A percentile compares a stretch with the other conserved stretches of the same genome.
These are phyloP conservation scores for Pichia cactophila DNA, from an alignment of 1,139 yeast species.

Conservation along the genomic window DNA sequence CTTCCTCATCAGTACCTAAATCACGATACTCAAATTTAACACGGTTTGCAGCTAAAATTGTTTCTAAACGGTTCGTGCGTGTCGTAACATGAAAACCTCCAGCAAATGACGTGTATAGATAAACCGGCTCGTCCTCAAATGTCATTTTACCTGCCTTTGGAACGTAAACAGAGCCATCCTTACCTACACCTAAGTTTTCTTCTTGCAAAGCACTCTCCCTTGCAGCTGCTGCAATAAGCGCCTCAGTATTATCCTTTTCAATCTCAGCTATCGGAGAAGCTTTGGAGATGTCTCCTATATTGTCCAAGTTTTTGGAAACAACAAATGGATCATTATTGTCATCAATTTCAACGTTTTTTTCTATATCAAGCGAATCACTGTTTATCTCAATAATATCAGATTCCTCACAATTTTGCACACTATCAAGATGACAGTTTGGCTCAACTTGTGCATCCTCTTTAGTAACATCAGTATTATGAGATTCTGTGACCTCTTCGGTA, in stretches of 20 bases:
- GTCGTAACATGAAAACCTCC: conserved; percentile 81
- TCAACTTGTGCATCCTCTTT: no score
- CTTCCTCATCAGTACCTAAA: conserved; percentile 81
- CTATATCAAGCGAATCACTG: no score
- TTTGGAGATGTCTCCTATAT: neutral
- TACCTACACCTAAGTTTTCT: conserved; percentile 15
- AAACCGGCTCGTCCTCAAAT: conserved; percentile 49
- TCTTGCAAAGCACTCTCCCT: conserved; percentile 20
- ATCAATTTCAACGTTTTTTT: conserved; percentile 21
- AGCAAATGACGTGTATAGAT: conserved; percentile 78
- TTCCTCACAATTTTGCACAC: no score
- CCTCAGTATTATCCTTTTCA: conserved; percentile 20
- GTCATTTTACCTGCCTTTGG: conserved; percentile 29
- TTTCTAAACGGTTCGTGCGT: conserved; percentile 70
- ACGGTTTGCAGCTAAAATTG: conserved; percentile 70
- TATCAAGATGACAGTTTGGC: no score
- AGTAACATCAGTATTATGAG: no score
- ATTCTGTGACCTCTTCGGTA: no score
- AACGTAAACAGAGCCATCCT: conserved; percentile 24
- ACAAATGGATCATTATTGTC: neutral
- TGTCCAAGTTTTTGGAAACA: neutral
- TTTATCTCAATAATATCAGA: no score
- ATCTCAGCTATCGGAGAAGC: conserved; percentile 3
- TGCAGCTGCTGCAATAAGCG: conserved; percentile 20
- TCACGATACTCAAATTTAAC: conserved; percentile 66